phyloP scores from a whole-genome alignment of 345 rosid species.

The Eucalyptus tenuipes region DNA sequence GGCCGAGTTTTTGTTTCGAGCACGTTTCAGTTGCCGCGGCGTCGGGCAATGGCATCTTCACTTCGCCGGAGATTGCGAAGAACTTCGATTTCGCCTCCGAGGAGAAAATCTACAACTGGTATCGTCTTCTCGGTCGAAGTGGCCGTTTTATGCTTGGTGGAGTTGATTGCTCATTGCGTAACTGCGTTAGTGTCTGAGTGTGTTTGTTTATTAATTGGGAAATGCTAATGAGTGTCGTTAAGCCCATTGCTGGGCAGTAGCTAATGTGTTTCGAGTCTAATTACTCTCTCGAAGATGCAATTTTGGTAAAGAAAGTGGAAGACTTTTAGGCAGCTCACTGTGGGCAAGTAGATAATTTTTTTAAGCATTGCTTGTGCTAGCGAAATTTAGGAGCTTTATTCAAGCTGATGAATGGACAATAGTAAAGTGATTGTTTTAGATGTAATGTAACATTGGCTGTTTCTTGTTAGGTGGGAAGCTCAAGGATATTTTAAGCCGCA shows the following conservation, averaged over 20 bases:
- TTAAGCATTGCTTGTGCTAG: neutral
- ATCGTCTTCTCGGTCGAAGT: neutral
- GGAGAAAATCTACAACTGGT: conserved; percentile 94
- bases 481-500: conserved; percentile 87
- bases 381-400: neutral
- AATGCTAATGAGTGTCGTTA: neutral
- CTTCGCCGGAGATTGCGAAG: conserved; percentile 75
- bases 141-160: neutral
- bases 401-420: neutral
- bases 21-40: conserved; percentile 38
- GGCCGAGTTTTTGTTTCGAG: neutral
- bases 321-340: neutral
- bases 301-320: neutral
- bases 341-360: neutral
- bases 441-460: neutral
- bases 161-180: neutral
- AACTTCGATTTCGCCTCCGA: conserved; percentile 80
- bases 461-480: conserved; percentile 79
- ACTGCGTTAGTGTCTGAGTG: neutral
- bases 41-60: conserved; percentile 38
- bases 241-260: neutral
- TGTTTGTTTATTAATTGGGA: neutral
- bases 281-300: neutral
- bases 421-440: neutral
- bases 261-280: neutral